These are phyloP conservation scores for Coniochaeta sp. DNA, from an alignment of 2,329 filamentous ascomycete species.

Conservation along the genomic window DNA sequence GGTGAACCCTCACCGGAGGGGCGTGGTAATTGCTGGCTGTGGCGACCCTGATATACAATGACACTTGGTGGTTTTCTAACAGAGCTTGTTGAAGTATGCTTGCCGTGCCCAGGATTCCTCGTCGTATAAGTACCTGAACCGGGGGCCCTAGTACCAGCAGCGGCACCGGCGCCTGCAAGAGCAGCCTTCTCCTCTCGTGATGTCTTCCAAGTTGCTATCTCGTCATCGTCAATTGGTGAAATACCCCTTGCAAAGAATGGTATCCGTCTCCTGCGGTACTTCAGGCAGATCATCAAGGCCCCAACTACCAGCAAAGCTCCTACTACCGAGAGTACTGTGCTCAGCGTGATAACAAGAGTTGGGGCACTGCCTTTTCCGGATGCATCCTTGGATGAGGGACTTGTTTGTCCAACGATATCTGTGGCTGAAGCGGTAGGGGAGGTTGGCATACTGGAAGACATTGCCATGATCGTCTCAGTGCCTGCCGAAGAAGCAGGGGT, in stretches of 20 bases:
- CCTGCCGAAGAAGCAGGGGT: neutral
- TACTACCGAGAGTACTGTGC: constrained; percentile 40
- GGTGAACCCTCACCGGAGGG: constrained; percentile 23
- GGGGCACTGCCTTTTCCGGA: constrained; percentile 21
- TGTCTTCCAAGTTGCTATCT: constrained; percentile 57
- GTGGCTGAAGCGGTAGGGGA: constrained; percentile 5
- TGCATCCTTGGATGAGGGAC: constrained; percentile 4
- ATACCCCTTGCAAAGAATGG: constrained; percentile 46
- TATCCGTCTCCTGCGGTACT: constrained; percentile 27
- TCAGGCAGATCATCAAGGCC: constrained; percentile 28
- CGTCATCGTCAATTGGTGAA: constrained; percentile 57
- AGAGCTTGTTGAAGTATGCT: constrained; percentile 26
- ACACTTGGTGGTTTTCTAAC: constrained; percentile 42
- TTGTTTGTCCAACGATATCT: neutral
- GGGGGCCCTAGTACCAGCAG: constrained; percentile 1
- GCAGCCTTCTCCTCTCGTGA: constrained; percentile 13
- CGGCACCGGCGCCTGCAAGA: neutral
- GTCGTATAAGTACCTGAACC: constrained; percentile 13
- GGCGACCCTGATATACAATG: constrained; percentile 40
- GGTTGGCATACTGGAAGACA: constrained; percentile 8
- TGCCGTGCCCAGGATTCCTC: constrained; percentile 17
- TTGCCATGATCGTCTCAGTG: neutral
- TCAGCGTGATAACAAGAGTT: constrained; percentile 42
- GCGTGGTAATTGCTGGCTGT: constrained; percentile 12
- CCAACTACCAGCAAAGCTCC: constrained; percentile 30